Base-by-base conservation (phyloP, 495 filamentous ascomycete genomes). In the Neurospora discreta region DNA sequence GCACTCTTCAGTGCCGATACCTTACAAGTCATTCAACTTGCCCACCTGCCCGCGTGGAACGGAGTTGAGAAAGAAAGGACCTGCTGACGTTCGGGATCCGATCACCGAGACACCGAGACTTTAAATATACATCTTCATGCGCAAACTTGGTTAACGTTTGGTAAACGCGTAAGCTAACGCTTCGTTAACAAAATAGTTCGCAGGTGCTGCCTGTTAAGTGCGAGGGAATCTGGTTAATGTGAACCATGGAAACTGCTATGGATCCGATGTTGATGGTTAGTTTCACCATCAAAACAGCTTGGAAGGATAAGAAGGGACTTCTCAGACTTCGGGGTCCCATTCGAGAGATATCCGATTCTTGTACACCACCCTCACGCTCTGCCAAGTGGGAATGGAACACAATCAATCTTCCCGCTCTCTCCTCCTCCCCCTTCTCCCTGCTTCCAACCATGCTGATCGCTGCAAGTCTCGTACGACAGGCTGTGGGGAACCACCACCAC, bases 401-500 rank as follows among this genome's bases (percentile, higher is more conserved):
- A 60, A 60, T 60, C 44, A 58, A 18, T 65, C 26, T 65, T 65
- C 52, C 68, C 3, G 2, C 16, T 15, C 23, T 44, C 2, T 30
- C 20, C 13, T 30, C 42, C 33, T 16, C 13, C 39, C 42, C 33
- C 10, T 26, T 36, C 33, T 36, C 30, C 39, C 10, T 44, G 73
- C 18, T 70, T 36, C n/a, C 15, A 65, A 65, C 26, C 13, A 41
- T 67, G 74, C 72, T 75, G 75, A 77, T 77, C 75, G 60, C 69
- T 71, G 72, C 74, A 70, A 20, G 58, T 52, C 68, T 77, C 72
- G 74, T 75, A 75, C 72, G 70, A 77, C 58, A 33, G 52, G 26
- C 52, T 60, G 52, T 60, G 52, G 52, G 52, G 11, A 60, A 60
- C 23, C 52, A 65, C 52, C 15, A 65, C 52, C 52, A 33, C 26